A percentile compares a stretch with the other conserved stretches of the same genome.
Conservation (phyloP, 2,329 filamentous ascomycete genomes). For the Alternaria sp. region DNA sequence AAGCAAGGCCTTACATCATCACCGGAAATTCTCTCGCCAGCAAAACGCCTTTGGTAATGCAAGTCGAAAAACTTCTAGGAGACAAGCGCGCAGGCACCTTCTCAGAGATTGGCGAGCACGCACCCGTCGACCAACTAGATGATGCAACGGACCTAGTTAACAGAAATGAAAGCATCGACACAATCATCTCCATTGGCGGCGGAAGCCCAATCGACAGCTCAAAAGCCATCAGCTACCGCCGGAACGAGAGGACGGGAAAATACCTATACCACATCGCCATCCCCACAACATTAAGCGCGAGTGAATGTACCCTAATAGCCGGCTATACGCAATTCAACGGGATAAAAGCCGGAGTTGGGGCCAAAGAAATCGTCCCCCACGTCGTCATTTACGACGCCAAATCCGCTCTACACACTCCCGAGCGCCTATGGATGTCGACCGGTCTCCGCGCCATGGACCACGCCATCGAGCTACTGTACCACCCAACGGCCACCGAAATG, state of each 20-base stretch:
- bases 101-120: conserved; percentile 64
- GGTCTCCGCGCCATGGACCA: conserved; percentile 65
- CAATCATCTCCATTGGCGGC: conserved; percentile 64
- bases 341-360: conserved; percentile 59
- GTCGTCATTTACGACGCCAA: conserved; percentile 63
- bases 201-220: conserved; percentile 63
- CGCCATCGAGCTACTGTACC: conserved; percentile 63
- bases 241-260: conserved; percentile 47
- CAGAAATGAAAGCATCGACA: conserved; percentile 60
- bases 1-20: conserved; percentile 66
- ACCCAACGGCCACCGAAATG: conserved; percentile 61
- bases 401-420: conserved; percentile 62
- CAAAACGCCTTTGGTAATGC: conserved; percentile 62
- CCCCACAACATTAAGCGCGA: conserved; percentile 57
- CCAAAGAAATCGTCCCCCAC: conserved; percentile 55
- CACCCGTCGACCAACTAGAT: conserved; percentile 63
- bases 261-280: conserved; percentile 52
- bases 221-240: conserved; percentile 51
- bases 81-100: conserved; percentile 63
- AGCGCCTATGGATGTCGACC: conserved; percentile 60
- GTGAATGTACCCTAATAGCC: conserved; percentile 63
- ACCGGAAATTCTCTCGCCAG: conserved; percentile 63
- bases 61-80: conserved; percentile 60
- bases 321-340: conserved; percentile 62
- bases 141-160: conserved; percentile 60